phyloP scores from a whole-genome alignment of 768 basidiomycete genomes.

The Kwoniella heveanensis region DNA sequence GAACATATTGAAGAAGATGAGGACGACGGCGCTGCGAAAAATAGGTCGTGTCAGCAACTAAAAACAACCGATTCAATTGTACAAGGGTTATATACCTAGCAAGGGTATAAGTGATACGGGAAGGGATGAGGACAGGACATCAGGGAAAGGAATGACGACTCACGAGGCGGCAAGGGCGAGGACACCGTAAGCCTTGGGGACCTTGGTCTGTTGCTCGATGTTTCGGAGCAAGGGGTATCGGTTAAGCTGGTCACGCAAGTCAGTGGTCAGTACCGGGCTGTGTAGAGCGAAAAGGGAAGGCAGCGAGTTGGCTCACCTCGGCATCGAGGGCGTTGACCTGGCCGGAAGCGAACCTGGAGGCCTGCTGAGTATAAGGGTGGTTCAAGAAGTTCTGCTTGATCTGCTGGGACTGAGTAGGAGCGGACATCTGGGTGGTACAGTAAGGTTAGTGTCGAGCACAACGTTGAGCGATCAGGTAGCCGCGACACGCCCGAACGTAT shows the following conservation, averaged over 20 bases:
- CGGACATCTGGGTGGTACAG: conserved; percentile 49
- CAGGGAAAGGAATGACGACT: conserved; percentile 59
- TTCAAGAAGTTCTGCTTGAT: conserved; percentile 73
- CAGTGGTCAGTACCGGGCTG: neutral
- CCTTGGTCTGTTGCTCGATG: conserved; percentile 83
- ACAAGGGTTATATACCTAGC: too few species aligned
- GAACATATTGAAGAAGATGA: conserved; percentile 59
- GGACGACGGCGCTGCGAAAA: conserved; percentile 45
- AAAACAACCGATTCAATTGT: too few species aligned
- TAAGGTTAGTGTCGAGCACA: too few species aligned
- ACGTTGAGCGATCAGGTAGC: too few species aligned
- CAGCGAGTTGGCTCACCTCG: conserved; percentile 66
- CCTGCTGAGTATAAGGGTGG: conserved; percentile 83
- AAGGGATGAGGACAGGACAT: neutral
- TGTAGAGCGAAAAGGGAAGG: neutral
- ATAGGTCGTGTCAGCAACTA: neutral
- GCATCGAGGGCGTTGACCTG: conserved; percentile 92
- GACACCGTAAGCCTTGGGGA: conserved; percentile 89
- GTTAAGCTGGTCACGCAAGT: conserved; percentile 55
- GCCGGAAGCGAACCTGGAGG: conserved; percentile 75
- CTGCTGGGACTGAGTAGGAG: conserved; percentile 45
- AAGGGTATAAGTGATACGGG: too few species aligned
- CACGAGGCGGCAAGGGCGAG: conserved; percentile 70
- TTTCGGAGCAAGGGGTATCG: conserved; percentile 84
- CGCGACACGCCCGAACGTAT: too few species aligned